Evolutionary conservation across 2,329 filamentous ascomycete genomes (phyloP), one percentile per base, ranked within the genome.

Genomic region (Didymella glomerata): DNA sequence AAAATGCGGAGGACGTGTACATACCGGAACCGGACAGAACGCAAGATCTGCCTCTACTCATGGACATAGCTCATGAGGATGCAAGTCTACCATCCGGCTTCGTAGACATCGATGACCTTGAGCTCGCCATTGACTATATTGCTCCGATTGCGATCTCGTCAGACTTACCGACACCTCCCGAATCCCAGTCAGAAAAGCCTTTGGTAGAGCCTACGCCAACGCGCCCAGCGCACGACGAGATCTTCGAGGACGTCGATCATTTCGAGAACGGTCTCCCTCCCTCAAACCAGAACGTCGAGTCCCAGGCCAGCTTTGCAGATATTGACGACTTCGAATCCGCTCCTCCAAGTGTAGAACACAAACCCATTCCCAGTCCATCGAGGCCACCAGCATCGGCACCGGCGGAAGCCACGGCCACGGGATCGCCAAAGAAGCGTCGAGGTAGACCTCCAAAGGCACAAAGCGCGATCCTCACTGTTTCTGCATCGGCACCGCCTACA

Each of bases 21-120:
- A 65, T 76, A 30, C 69, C 71, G 1, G 69, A 72, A 36, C 70
- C 72, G 10, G 73, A 74, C 53, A 67, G 69, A 24, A 72, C 70
- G 3, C 66, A 73, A 50, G 69, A 76, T n/a, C 54, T 71, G 10
- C 68, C 70, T 11, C 54, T 76, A 4, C 66, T 71, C 2, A 68
- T 74, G 61, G 68, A 71, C 40, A 53, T 61, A 18, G 54, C 58
- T 16, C 20, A 47, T 25, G 63, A 65, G 11, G 46, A 53, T 27
- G 36, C 57, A 7, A 55, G 57, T 13, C 49, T 24, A 1, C n/a
- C 38, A 3, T 38, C 53, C 28, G 50, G 41, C 2, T 65, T 71
- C 25, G 46, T 66, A 6, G 64, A 71, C 14, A 72, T 70, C 32
- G 65, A 71, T 40, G 64, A 70, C 46, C 54, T 66, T 47, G 52